Evolutionary conservation across 805 yeast species (phyloP), one percentile per base, ranked within the genome.

Genomic region (Pichia sporocuriosa): DNA sequence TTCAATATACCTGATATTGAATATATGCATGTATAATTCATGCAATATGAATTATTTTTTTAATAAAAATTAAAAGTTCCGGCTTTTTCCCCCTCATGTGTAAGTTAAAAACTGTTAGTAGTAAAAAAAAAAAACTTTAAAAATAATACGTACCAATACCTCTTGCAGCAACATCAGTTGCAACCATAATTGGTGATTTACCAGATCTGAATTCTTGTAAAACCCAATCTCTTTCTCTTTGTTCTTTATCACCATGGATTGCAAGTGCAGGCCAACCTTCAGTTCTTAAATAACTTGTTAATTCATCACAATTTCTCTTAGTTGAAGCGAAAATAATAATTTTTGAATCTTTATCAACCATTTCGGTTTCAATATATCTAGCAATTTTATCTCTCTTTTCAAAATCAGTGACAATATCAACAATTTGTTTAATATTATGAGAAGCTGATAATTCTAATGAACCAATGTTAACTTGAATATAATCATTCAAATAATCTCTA

Each of bases 201-300:
- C 97, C 97, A 47, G 77, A 61, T 76, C 84, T 85, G 74, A 93
- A 93, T 69, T 90, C 96, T 54, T 71, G 75, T 66, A 93, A 72
- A 55, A 90, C 97, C 97, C 97, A 93, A 71, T 93, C 97, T 77
- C 98, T 89, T 70, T 93, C 97, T 63, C 81, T 76, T 73, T 93
- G 98, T 59, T 83, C 87, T 68, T 93, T 93, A 69, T 93, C 98
- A 73, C 98, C 98, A 65, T 93, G 98, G 59, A 93, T 86, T 59
- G 97, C 96, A 63, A 93, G 73, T 42, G 97, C 98, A 52, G 96
- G 96, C 95, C 95, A 93, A 45, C 98, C 98, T 60, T 90, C 97
- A 55, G 81, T 81, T 73, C 97, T 85, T 60, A 93, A 79, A 65
- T 78, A 86, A 53, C 79, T 75, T 34, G 98, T 93, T 55, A 90